Conservation (phyloP, 1,284 basidiomycete species). For the Austroboletus novae-zelandiae region DNA sequence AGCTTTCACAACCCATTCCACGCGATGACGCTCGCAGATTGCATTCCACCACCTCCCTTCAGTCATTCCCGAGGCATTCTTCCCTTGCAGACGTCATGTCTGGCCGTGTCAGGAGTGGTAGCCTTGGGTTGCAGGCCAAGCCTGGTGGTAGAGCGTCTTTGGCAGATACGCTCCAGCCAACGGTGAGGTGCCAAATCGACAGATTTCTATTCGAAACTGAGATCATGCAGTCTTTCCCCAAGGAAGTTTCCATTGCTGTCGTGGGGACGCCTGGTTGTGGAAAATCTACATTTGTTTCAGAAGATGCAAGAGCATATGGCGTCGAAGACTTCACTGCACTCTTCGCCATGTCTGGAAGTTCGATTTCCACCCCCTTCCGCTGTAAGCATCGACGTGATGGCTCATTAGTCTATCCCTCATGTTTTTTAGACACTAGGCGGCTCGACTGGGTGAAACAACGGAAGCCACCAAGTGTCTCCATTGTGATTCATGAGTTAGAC, state of each 20-base stretch:
- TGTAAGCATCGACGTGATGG: constrained; percentile 38
- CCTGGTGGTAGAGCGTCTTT: constrained; percentile 34
- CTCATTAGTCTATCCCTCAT: constrained; percentile 15
- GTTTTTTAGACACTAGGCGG: constrained; percentile 28
- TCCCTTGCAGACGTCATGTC: constrained; percentile 26
- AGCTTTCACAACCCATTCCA: constrained; percentile 27
- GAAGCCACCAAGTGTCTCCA: constrained; percentile 28
- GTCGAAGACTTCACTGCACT: constrained; percentile 26
- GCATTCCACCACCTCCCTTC: constrained; percentile 42
- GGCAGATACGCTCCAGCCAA: constrained; percentile 38
- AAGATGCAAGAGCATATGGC: constrained; percentile 60
- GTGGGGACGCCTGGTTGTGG: constrained; percentile 69
- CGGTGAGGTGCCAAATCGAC: constrained; percentile 25
- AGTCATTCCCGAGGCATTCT: constrained; percentile 37
- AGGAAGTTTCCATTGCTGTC: constrained; percentile 57
- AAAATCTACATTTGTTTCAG: constrained; percentile 67
- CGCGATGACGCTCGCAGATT: constrained; percentile 40
- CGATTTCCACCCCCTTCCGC: constrained; percentile 34
- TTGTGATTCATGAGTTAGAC: constrained; percentile 33
- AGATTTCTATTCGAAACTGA: constrained; percentile 20
- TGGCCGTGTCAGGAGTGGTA: constrained; percentile 55
- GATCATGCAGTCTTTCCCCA: constrained; percentile 23
- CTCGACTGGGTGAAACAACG: constrained; percentile 34
- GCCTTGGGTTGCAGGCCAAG: constrained; percentile 44
- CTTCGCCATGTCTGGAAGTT: constrained; percentile 33